Base-by-base conservation (phyloP, 495 filamentous ascomycete genomes). In the Talaromyces wortmannii region DNA sequence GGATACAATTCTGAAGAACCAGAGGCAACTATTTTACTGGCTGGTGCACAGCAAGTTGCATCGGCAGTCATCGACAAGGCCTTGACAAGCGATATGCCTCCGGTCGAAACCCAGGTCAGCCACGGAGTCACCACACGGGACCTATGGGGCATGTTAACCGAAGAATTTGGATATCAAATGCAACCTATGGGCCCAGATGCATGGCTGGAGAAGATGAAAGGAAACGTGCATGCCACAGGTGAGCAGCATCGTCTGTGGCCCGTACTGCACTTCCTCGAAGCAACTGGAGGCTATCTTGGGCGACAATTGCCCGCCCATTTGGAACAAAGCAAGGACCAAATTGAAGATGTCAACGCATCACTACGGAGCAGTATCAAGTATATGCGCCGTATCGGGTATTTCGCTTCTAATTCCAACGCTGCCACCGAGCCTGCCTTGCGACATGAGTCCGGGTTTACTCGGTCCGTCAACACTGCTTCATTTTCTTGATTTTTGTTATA, bases 171-270 rank as follows among this genome's bases (percentile, higher is more conserved):
- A 13, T 40, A 40, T 40, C 8, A 40, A 13, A 40, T 40, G 36
- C 36, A 40, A 40, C 36, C 36, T 2, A 40, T 40, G 36, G 5
- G 36, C 13, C 8, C 36, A 40, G 13, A 13, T 40, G 2, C 8
- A 8, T 40, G 36, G 36, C 13, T 40, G 36, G 13, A 40, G 5
- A 40, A 40, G 36, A 40, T 40, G 36, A 40, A 8, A 40, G 13
- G 8, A 10, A 13, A 8, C 13, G 36, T 40, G 8, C 36, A 40
- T 5, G 36, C 8, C 36, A 40, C 8, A 40, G 36, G 36, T 40
- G 36, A 40, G 8, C 36, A 40, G 36, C 66, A 67, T 42, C 64
- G 53, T 15, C 56, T 71, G 10, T 71, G 66, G 66, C 68, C 66
- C 2, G 59, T 71, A 3, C 33, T 63, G 31, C 53, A 67, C 30